A percentile compares a stretch with the other conserved stretches of the same genome.
These are phyloP conservation scores for Magnaporthiopsis incrustans DNA, from an alignment of 2,329 filamentous ascomycete genomes.

Conservation along the genomic window DNA sequence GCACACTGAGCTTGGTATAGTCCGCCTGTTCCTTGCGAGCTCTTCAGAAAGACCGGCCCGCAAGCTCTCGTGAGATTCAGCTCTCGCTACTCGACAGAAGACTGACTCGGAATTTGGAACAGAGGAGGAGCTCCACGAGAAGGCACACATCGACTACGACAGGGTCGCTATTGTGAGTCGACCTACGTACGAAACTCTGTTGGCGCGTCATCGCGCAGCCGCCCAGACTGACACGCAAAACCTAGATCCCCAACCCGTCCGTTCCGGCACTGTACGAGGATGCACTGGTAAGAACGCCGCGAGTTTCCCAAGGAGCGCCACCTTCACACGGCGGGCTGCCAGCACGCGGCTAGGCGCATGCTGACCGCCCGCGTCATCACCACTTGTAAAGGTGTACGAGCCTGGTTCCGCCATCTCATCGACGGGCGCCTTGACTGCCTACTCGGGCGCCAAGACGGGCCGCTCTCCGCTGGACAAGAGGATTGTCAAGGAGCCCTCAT, in stretches of 20 bases:
- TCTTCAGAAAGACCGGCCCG: background rate
- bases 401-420: slow-evolving; percentile 96
- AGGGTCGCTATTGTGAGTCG: slow-evolving; percentile 85
- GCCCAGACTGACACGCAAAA: slow-evolving; percentile 6
- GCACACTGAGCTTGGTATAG: slow-evolving; percentile 78
- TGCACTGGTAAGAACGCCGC: slow-evolving; percentile 60
- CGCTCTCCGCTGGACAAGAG: slow-evolving; percentile 96
- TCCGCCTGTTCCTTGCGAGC: background rate
- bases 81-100: background rate
- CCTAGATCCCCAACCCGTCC: slow-evolving; percentile 76
- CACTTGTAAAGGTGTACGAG: slow-evolving; percentile 57
- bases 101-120: slow-evolving; percentile 4
- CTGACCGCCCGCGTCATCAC: slow-evolving; percentile 7
- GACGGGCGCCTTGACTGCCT: slow-evolving; percentile 88
- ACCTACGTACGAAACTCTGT: slow-evolving; percentile 1
- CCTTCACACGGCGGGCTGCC: background rate
- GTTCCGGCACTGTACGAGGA: slow-evolving; percentile 97
- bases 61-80: background rate
- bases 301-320: background rate
- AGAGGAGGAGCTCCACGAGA: slow-evolving; percentile 94
- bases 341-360: background rate
- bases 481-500: slow-evolving; percentile 84
- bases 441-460: slow-evolving; percentile 96
- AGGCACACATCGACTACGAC: slow-evolving; percentile 98
- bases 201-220: background rate